These are phyloP conservation scores for Phytophthora podocarpi DNA, from an alignment of 352 stramenopile species.

Conservation along the genomic window DNA sequence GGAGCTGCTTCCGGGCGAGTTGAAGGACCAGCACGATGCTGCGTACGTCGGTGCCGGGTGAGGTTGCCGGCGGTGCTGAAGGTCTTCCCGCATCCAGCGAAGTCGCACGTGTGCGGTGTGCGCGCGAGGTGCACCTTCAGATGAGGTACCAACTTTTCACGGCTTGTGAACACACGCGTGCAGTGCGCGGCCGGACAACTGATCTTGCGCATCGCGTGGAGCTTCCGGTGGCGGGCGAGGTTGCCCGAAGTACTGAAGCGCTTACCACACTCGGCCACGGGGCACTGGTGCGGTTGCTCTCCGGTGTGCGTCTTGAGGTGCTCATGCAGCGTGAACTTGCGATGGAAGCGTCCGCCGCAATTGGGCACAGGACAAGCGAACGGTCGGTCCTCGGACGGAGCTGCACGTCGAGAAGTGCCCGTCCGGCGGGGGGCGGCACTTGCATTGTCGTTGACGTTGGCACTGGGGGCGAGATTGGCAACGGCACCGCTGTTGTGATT, in stretches of 20 bases:
- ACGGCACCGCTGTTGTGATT: slow-evolving; percentile 35
- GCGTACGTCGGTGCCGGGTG: slow-evolving; percentile 62
- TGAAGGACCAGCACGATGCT: slow-evolving; percentile 45
- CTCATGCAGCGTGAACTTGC: slow-evolving; percentile 79
- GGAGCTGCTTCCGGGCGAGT: slow-evolving; percentile 4
- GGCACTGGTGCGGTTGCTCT: slow-evolving; percentile 74
- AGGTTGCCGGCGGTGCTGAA: slow-evolving; percentile 71
- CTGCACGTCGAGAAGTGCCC: slow-evolving; percentile 32
- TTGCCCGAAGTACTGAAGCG: slow-evolving; percentile 70
- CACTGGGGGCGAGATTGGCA: slow-evolving; percentile 33
- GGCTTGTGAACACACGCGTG: slow-evolving; percentile 49
- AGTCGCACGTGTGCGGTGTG: slow-evolving; percentile 57
- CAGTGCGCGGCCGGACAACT: slow-evolving; percentile 50
- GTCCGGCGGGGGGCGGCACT: slow-evolving; percentile 6
- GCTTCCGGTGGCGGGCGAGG: slow-evolving; percentile 54
- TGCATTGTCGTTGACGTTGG: slow-evolving; percentile 23
- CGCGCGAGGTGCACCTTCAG: slow-evolving; percentile 55
- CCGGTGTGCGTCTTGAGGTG: slow-evolving; percentile 88
- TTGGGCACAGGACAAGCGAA: slow-evolving; percentile 42
- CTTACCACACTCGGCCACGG: slow-evolving; percentile 59
- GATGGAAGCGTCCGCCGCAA: slow-evolving; percentile 68
- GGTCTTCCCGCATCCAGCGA: slow-evolving; percentile 58
- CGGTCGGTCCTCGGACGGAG: slow-evolving; percentile 38
- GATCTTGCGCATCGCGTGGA: slow-evolving; percentile 51
- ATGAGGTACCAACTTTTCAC: slow-evolving; percentile 55